Percentiles rank a stretch among this genome's conserved stretches.
phyloP scores from a whole-genome alignment of 257 asterid genomes.

The Lycium barbarum region DNA sequence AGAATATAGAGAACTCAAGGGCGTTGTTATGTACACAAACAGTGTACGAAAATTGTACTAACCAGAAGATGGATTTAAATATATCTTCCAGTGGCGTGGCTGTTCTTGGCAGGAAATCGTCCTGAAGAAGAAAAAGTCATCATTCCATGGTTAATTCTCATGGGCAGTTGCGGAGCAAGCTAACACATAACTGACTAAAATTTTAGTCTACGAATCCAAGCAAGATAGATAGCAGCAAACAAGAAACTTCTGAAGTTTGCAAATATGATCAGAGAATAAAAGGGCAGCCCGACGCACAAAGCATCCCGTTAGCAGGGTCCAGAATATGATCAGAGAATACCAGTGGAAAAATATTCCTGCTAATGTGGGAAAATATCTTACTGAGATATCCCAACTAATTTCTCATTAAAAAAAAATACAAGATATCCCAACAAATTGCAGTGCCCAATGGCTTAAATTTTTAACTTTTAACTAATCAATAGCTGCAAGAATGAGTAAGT shows the following conservation, averaged over 20 bases:
- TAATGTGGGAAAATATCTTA: neutral
- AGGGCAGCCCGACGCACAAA: no score
- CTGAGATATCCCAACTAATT: neutral
- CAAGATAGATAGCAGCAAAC: neutral
- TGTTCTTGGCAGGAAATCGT: conserved; percentile 97
- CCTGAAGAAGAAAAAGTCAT: conserved; percentile 49
- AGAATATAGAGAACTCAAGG: conserved; percentile 23
- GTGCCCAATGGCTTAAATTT: neutral
- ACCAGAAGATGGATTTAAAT: conserved; percentile 95
- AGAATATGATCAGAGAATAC: neutral
- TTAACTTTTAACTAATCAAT: neutral
- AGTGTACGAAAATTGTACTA: conserved; percentile 38
- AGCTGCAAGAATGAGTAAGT: neutral
- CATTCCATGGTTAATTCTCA: neutral
- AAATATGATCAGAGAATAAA: no score
- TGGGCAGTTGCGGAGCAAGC: neutral
- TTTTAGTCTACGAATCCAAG: neutral
- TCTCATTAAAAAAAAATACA: neutral
- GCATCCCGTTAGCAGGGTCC: no score
- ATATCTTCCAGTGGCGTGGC: conserved; percentile 93
- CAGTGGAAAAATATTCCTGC: neutral
- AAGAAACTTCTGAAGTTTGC: neutral
- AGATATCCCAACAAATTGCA: conserved; percentile 4
- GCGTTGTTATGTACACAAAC: conserved; percentile 27
- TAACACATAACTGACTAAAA: neutral